A percentile compares a stretch with the other conserved stretches of the same genome.
phyloP scores from a whole-genome alignment of 2,329 filamentous ascomycete species.

The Nothopassalora personata region DNA sequence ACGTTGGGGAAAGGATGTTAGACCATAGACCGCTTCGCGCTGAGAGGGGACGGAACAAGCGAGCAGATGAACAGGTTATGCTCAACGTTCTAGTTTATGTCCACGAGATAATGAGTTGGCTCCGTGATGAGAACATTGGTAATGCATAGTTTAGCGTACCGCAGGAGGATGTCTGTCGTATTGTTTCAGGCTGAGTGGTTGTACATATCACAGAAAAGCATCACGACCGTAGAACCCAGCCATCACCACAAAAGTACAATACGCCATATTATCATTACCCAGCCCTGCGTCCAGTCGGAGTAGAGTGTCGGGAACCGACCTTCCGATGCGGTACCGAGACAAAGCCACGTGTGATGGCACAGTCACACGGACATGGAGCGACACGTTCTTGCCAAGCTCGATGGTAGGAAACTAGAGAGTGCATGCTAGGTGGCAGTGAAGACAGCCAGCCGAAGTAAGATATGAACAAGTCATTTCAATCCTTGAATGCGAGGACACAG shows the following conservation, averaged over 20 bases:
- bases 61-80: background rate
- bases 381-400: background rate
- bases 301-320: background rate
- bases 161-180: background rate
- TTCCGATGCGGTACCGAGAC: background rate
- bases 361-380: background rate
- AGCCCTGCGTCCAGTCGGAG: background rate
- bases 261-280: background rate
- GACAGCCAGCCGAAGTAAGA: no score
- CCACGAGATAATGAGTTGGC: background rate
- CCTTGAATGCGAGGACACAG: no score
- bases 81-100: background rate
- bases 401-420: no score
- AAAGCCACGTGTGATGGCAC: background rate
- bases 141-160: background rate
- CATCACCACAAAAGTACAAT: background rate
- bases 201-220: background rate
- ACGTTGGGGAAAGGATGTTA: slow-evolving; percentile 29
- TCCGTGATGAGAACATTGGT: background rate
- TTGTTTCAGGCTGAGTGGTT: background rate
- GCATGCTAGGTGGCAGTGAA: no score
- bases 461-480: no score
- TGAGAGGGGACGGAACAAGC: background rate
- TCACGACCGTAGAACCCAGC: background rate
- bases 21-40: slow-evolving; percentile 10